phyloP scores from a whole-genome alignment of 768 basidiomycete genomes.

The Mrakia frigida region DNA sequence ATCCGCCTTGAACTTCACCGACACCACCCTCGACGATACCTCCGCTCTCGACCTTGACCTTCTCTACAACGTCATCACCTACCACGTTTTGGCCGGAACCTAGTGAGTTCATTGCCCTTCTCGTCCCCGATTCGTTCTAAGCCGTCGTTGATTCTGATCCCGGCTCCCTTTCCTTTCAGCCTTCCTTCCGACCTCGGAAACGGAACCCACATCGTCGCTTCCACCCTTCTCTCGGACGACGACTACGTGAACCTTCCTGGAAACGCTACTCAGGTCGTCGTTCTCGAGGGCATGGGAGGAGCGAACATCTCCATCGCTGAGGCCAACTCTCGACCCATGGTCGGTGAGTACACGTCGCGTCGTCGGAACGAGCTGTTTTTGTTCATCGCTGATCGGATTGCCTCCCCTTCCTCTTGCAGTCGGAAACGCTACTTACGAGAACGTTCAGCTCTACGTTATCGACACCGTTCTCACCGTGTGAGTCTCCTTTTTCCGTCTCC shows the following conservation, averaged over 20 bases:
- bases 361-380: too few species aligned
- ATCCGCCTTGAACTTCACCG: background rate
- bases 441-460: constrained; percentile 1
- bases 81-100: background rate
- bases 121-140: background rate
- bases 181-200: background rate
- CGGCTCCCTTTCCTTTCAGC: background rate
- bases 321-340: background rate
- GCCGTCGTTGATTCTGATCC: background rate
- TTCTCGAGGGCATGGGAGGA: background rate
- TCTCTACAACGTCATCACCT: constrained; percentile 11
- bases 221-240: background rate
- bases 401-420: background rate
- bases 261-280: constrained; percentile 10
- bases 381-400: too few species aligned
- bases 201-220: constrained; percentile 5
- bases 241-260: background rate
- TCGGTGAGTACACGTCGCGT: too few species aligned
- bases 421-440: constrained; percentile 5
- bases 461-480: background rate
- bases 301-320: background rate
- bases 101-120: background rate
- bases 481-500: background rate
- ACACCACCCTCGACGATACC: background rate
- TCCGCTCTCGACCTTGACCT: background rate